These are phyloP conservation scores for Linderniella brevidens DNA, from an alignment of 257 asterid species.

Conservation along the genomic window DNA sequence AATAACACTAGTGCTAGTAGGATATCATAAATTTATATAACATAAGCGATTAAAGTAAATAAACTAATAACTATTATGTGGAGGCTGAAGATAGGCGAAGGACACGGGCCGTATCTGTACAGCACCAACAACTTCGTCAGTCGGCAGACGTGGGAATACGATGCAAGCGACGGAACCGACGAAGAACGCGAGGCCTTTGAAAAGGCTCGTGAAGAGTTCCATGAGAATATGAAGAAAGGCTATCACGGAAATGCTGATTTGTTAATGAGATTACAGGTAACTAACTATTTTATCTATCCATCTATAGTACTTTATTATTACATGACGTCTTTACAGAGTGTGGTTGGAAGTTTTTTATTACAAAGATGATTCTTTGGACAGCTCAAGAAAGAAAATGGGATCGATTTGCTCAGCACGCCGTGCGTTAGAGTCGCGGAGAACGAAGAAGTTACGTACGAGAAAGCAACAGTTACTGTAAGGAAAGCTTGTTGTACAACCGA, in stretches of 20 bases:
- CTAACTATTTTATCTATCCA: too few species aligned
- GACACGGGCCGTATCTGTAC: slow-evolving; percentile 24
- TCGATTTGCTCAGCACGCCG: slow-evolving; percentile 31
- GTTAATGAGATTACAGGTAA: slow-evolving; percentile 42
- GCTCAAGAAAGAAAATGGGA: slow-evolving; percentile 36
- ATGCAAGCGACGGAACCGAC: slow-evolving; percentile 24
- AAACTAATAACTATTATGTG: slow-evolving; percentile 17
- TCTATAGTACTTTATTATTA: too few species aligned
- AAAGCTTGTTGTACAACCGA: slow-evolving; percentile 38
- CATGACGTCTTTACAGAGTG: too few species aligned
- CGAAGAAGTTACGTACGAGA: slow-evolving; percentile 35
- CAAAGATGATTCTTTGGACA: too few species aligned
- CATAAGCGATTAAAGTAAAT: too few species aligned
- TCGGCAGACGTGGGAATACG: slow-evolving; percentile 45
- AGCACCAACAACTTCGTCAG: slow-evolving; percentile 46
- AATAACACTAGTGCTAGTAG: too few species aligned
- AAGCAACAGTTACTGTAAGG: slow-evolving; percentile 30
- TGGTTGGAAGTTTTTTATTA: too few species aligned
- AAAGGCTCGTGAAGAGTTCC: slow-evolving; percentile 24
- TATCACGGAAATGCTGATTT: slow-evolving; percentile 30
- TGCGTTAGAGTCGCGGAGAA: slow-evolving; percentile 29
- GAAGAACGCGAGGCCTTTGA: slow-evolving; percentile 23
- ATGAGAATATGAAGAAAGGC: slow-evolving; percentile 22
- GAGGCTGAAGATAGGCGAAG: slow-evolving; percentile 48
- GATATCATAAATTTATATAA: too few species aligned